phyloP scores from a whole-genome alignment of 2,329 filamentous ascomycete species.

The Colletotrichum liriopes region DNA sequence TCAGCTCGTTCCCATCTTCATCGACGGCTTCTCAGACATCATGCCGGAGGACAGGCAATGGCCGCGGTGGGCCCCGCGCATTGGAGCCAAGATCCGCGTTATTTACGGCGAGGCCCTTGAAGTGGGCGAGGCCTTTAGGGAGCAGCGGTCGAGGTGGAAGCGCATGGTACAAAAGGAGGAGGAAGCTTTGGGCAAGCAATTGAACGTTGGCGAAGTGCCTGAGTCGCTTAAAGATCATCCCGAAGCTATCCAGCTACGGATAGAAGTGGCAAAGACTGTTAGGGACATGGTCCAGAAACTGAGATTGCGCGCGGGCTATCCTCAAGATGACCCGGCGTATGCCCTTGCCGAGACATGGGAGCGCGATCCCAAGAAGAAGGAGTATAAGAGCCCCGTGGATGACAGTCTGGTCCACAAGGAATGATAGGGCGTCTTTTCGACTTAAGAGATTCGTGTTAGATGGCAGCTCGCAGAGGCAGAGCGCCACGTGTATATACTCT shows the following conservation, averaged over 20 bases:
- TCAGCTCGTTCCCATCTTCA: slow-evolving; percentile 93
- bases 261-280: slow-evolving; percentile 85
- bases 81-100: slow-evolving; percentile 79
- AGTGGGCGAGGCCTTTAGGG: slow-evolving; percentile 81
- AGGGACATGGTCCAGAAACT: slow-evolving; percentile 87
- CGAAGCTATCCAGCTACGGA: slow-evolving; percentile 81
- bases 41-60: slow-evolving; percentile 89
- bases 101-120: slow-evolving; percentile 87
- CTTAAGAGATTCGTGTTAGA: not conserved
- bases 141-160: slow-evolving; percentile 82
- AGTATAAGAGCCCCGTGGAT: slow-evolving; percentile 69
- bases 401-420: slow-evolving; percentile 61
- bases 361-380: slow-evolving; percentile 63
- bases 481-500: slow-evolving; percentile 2
- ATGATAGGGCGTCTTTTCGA: not conserved
- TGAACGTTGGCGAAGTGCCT: slow-evolving; percentile 70
- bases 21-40: slow-evolving; percentile 88
- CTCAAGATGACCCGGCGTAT: slow-evolving; percentile 85
- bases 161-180: slow-evolving; percentile 69
- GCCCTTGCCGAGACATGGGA: slow-evolving; percentile 88
- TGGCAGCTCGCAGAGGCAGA: not conserved
- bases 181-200: slow-evolving; percentile 48
- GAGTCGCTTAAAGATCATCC: slow-evolving; percentile 76
- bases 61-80: slow-evolving; percentile 85
- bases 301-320: slow-evolving; percentile 78